These are phyloP conservation scores for Coemansia sp. DNA, from an alignment of 192 early-diverging fungal genomes.

Conservation along the genomic window DNA sequence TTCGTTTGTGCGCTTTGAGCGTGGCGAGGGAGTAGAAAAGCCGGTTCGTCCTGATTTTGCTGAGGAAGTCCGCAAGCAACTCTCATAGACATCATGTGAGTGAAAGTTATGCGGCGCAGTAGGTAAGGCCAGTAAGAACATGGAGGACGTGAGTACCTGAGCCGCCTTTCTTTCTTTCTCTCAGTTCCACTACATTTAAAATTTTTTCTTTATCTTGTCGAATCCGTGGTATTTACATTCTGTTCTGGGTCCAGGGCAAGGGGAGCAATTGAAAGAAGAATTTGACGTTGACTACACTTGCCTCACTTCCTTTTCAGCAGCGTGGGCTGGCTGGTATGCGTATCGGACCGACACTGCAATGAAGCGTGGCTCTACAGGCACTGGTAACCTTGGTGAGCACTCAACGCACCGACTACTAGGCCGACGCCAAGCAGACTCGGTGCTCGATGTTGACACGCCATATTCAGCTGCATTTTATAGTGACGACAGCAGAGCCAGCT, in stretches of 20 bases:
- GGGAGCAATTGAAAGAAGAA: constrained; percentile 7
- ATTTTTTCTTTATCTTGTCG: not conserved
- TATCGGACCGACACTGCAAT: not conserved
- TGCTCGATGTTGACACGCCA: not conserved
- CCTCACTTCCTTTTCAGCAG: not conserved
- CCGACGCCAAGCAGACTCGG: constrained; percentile 5
- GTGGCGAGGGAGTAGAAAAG: constrained; percentile 87
- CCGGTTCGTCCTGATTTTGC: constrained; percentile 73
- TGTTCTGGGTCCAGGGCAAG: not conserved
- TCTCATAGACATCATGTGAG: constrained; percentile 13
- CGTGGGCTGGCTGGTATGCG: constrained; percentile 12
- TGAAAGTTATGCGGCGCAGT: not conserved
- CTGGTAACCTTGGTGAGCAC: not conserved
- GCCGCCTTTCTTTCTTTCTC: not conserved
- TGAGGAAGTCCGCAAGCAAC: constrained; percentile 72
- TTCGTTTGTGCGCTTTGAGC: constrained; percentile 78
- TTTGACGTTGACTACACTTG: constrained; percentile 1
- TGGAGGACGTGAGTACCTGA: constrained; percentile 1
- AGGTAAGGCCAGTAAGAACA: not conserved
- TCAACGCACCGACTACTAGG: constrained; percentile 9
- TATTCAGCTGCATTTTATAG: not conserved
- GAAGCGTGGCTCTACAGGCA: constrained; percentile 13
- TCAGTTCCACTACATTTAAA: not conserved
- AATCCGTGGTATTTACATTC: not conserved
- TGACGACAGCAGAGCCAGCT: constrained; percentile 11